Conservation (phyloP, 352 stramenopile species). For the Globisporangium rhizosaccharum region DNA sequence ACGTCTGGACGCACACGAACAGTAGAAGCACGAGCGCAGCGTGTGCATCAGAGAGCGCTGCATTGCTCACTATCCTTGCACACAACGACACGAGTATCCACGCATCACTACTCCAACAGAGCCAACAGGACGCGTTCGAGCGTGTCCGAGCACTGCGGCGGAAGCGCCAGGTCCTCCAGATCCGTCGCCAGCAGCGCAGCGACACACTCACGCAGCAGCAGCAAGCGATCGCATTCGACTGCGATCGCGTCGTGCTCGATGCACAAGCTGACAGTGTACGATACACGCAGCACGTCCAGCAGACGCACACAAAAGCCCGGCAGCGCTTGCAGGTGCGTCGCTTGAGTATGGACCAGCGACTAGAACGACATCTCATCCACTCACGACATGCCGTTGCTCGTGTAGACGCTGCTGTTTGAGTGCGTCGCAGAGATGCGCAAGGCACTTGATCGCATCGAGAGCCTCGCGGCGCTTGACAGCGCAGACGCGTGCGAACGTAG, state of each 20-base stretch:
- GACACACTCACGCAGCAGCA: constrained; percentile 10
- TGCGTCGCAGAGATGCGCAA: constrained; percentile 41
- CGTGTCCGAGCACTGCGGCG: constrained; percentile 8
- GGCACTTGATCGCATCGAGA: constrained; percentile 25
- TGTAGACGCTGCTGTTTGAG: constrained; percentile 30
- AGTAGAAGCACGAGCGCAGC: not conserved
- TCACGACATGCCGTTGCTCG: not conserved
- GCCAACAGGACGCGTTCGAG: not conserved
- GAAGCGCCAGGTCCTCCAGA: not conserved
- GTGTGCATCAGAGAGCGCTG: not conserved
- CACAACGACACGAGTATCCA: not conserved
- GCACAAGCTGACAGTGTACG: not conserved
- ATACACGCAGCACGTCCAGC: constrained; percentile 8
- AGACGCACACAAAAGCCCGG: constrained; percentile 1
- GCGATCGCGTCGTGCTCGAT: constrained; percentile 2
- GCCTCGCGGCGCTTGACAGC: constrained; percentile 15
- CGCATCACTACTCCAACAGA: constrained; percentile 1
- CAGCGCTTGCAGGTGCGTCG: constrained; percentile 11
- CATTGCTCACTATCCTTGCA: not conserved
- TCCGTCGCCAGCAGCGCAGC: not conserved
- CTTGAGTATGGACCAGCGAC: too few relatives aligned
- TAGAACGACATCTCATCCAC: not conserved
- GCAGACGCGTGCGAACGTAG: constrained; percentile 31
- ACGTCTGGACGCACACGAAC: not conserved
- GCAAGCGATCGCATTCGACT: constrained; percentile 6